Evolutionary conservation across 805 yeast genomes (phyloP), one percentile per base, ranked within the genome.

Genomic region (Phaffomyces thermotolerans): DNA sequence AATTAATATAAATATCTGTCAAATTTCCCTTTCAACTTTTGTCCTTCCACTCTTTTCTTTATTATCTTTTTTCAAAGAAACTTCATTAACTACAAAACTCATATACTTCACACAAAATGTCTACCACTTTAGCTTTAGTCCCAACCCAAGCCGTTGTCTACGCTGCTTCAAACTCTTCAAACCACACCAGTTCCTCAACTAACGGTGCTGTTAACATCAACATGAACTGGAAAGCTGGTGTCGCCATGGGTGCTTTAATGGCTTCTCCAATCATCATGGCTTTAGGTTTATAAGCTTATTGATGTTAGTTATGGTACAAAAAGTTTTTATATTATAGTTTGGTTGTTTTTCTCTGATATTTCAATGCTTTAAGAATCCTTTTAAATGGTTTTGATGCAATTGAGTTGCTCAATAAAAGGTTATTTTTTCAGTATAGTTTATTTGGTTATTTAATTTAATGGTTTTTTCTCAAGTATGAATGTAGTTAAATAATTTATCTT

Each of bases 221-320:
- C 49, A 55, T 63, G 56, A 58, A 66, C 41, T 62, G 74, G 74
- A 62, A 68, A 50, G 58, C 63, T 47, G 70, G 68, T 57, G 56
- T 59, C 29, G 65, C 64, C 32, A 50, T 67, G 47, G 68, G 67
- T 54, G 67, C 66, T 39, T 56, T 64, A 40, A 54, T 66, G 48
- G 65, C 62, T 36, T 64, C 67, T 40, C 67, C 71, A 42, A 59
- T 64, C 50, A 55, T 66, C 37, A 52, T 65, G 41, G 48, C 43
- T 40, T 37, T 62, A 35, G 61, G 62, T 39, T 42, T 60, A 46
- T 58, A 57, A 59, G 43, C 17, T n/a, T 41, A 29, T 33, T 37
- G 45, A 24, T 42, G 14, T 33, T 10, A 8, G 22, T 17, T 15
- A 8, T 33, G 17, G 14, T 17, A 17, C 12, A 15, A 31, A 33